phyloP scores from a whole-genome alignment of 352 stramenopile species.

The Pythium phragmiticola region DNA sequence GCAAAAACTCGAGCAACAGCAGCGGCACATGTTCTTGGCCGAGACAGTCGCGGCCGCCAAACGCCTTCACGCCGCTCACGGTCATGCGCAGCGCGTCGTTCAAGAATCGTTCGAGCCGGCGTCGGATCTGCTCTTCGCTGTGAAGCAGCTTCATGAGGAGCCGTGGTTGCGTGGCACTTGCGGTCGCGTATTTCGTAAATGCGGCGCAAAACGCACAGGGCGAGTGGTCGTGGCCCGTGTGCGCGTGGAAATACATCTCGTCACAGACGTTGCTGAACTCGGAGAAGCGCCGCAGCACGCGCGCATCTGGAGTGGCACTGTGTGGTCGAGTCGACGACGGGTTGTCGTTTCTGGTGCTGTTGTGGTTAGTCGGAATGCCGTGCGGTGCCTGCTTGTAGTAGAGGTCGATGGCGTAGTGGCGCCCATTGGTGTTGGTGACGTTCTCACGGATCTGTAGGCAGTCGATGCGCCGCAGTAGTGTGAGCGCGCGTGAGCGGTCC shows the following conservation, averaged over 20 bases:
- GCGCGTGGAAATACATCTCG: constrained; percentile 25
- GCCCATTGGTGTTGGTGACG: constrained; percentile 11
- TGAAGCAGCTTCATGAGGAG: constrained; percentile 16
- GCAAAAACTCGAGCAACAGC: constrained; percentile 19
- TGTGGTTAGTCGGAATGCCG: constrained; percentile 7
- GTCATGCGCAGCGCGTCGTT: constrained; percentile 21
- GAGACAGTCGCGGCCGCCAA: constrained; percentile 14
- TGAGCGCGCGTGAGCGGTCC: constrained; percentile 19
- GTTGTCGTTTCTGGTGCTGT: neutral
- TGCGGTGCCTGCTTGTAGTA: constrained; percentile 13
- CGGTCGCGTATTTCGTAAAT: constrained; percentile 5
- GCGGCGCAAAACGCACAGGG: constrained; percentile 14
- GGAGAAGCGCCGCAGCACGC: constrained; percentile 20
- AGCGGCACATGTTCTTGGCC: constrained; percentile 16
- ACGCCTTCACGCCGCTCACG: constrained; percentile 10
- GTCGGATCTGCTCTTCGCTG: constrained; percentile 6
- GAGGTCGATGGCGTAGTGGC: constrained; percentile 20
- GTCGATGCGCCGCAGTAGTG: constrained; percentile 20
- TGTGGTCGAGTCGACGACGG: neutral
- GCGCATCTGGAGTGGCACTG: neutral
- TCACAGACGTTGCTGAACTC: constrained; percentile 23
- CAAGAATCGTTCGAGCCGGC: constrained; percentile 17
- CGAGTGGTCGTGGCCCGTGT: constrained; percentile 11
- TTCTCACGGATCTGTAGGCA: constrained; percentile 6
- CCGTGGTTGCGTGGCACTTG: constrained; percentile 12